Base-by-base conservation (phyloP, 2,329 filamentous ascomycete species). In the Rugonectria rugulosa region DNA sequence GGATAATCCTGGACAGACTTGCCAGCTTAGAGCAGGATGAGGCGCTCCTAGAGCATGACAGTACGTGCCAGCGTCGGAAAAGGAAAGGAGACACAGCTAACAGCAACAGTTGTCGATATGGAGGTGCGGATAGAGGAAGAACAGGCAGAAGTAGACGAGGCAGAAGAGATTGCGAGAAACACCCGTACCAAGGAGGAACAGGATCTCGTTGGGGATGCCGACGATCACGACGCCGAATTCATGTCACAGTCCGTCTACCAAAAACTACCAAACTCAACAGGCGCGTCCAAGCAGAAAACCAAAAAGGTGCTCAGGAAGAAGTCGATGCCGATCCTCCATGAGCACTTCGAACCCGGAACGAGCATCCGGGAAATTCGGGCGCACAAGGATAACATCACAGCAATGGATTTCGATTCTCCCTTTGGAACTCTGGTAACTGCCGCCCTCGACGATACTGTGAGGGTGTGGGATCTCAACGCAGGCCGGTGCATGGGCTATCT, bases 211-310 rank as follows among this genome's bases (percentile, higher is more conserved):
- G 77, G 78, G 29, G 81, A 81, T 60, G 75, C 78, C 55, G 78
- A 81, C 45, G 78, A 82, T 29, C 75, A 80, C 34, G 73, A 75
- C 26, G 61, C 70, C 20, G 82, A 81, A 1, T 99, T 98, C 78
- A 98, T 98, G 95, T 97, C 95, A 3, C 92, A 97, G 73, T 97
- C 93, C 11, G 91, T 99, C 65, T 99, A 98, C 73, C 90, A 96
- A 64, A 97, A 97, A 75, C 78, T 99, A 8, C 91, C 93, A 1
- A 75, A 77, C 9, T 78, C 83, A 9, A 70, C 76, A 23, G 72
- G 75, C 64, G 80, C 82, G 2, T 78, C 83, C 1, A 71, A 81
- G 7, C 69, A 71, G 42, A 82, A 79, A 68, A 63, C 75, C 14
- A 81, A 79, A 65, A 81, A 80, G 63, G 84, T 82, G 32, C 82